A percentile compares a stretch with the other conserved stretches of the same genome.
phyloP scores from a whole-genome alignment of 2,329 filamentous ascomycete genomes.

The Fusarium irregulare region DNA sequence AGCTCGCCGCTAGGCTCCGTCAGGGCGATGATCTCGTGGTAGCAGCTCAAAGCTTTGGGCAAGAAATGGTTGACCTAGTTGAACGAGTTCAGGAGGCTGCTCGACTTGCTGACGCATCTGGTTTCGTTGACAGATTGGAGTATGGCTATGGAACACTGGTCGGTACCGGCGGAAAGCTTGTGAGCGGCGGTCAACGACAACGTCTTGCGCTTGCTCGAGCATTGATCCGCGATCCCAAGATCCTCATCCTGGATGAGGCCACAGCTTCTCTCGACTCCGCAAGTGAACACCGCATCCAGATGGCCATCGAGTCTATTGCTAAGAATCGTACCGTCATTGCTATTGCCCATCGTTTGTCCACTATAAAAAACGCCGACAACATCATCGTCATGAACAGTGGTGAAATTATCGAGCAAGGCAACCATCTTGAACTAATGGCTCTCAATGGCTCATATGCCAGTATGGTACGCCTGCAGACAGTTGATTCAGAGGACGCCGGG shows the following conservation, averaged over 20 bases:
- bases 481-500: constrained; percentile 48
- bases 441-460: constrained; percentile 62
- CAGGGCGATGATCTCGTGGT: constrained; percentile 60
- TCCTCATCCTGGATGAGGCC: constrained; percentile 71
- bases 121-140: constrained; percentile 66
- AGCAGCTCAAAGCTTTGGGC: constrained; percentile 57
- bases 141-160: constrained; percentile 65
- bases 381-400: constrained; percentile 74
- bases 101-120: constrained; percentile 67
- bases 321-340: constrained; percentile 72
- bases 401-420: constrained; percentile 71
- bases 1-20: constrained; percentile 64
- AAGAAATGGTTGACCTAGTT: constrained; percentile 63
- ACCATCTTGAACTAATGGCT: constrained; percentile 68
- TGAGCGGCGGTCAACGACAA: constrained; percentile 71
- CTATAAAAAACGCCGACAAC: constrained; percentile 72
- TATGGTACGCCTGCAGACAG: constrained; percentile 60
- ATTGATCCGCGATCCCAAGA: constrained; percentile 66
- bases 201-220: constrained; percentile 69
- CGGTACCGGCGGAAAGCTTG: constrained; percentile 63
- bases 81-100: constrained; percentile 63
- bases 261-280: constrained; percentile 70
- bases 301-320: constrained; percentile 58
- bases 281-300: constrained; percentile 66
- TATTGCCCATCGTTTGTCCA: constrained; percentile 72